Base-by-base conservation (phyloP, 208 protist species). In the Wallacemonas collosoma region DNA sequence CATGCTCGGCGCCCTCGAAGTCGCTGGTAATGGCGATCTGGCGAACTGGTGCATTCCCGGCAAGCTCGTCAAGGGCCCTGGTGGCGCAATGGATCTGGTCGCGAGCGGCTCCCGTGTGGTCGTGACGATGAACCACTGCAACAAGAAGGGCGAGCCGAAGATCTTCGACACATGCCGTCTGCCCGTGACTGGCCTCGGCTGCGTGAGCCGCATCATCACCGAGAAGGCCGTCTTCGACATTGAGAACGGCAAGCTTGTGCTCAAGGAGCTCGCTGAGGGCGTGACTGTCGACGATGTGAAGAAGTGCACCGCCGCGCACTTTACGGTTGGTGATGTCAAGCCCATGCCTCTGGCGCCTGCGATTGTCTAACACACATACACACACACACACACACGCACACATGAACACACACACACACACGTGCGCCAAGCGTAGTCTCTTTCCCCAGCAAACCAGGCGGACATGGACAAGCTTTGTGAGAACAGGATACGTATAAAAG, bases 41-140 rank as follows among this genome's bases (percentile, higher is more conserved):
- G 98, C 98, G 11, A 99, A 99, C 89, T 99, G 97, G 96, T 91
- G 99, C 56, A 98, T 99, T 73, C 98, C 98, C 15, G 95, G 95
- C 45, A 99, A 99, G 81, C 91, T 99, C 72, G 95, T 99, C 35
- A 99, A 99, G 83, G 98, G 98, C 63, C 98, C 98, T 84, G 98
- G 97, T 64, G 98, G 98, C 43, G 98, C 97, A 14, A 99, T 99
- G 97, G 97, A 99, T 71, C 87, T 99, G 12, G 95, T 98, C 35
- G 85, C 91, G 47, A 86, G 81, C 68, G 95, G 93, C 57, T 94
- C 91, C 0, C 86, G 94, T 38, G 98, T 99, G 2, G 95, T 99
- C 1, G 95, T 99, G 38, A 98, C 95, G 1, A 99, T 98, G 95
- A 95, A 98, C 76, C 98, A 99, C 87, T 88, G 80, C 77, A 98